These are phyloP conservation scores for Blumeriella jaapii DNA, from an alignment of 2,329 filamentous ascomycete species.

Conservation along the genomic window DNA sequence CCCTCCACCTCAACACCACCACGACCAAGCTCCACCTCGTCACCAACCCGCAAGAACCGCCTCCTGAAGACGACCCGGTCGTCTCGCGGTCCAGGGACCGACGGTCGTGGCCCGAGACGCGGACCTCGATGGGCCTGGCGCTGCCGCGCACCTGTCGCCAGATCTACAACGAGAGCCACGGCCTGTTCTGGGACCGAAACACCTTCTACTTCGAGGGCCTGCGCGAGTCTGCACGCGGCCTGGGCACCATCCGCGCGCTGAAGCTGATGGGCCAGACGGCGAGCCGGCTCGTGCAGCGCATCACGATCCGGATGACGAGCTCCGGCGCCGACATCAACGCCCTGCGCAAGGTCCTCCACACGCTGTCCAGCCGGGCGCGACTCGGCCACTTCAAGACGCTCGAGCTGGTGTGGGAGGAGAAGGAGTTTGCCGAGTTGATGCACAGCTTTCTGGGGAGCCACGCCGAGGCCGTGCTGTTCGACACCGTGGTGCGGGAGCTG, in stretches of 20 bases:
- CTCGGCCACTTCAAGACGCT: slow-evolving; percentile 7
- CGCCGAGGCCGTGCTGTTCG: background rate
- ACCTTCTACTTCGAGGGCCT: slow-evolving; percentile 10
- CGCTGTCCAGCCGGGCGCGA: slow-evolving; percentile 8
- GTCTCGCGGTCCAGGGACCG: background rate
- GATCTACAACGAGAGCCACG: slow-evolving; percentile 14
- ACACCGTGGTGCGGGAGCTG: slow-evolving; percentile 6
- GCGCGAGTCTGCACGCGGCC: background rate
- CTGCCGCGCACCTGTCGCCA: slow-evolving; percentile 16
- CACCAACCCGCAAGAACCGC: background rate
- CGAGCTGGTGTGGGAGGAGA: slow-evolving; percentile 6
- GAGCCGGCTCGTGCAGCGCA: slow-evolving; percentile 4
- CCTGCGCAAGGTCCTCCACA: slow-evolving; percentile 7
- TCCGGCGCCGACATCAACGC: background rate
- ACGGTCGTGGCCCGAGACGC: background rate
- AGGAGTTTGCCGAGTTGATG: slow-evolving; percentile 1
- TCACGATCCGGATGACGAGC: slow-evolving; percentile 3
- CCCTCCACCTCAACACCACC: background rate
- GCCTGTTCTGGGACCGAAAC: slow-evolving; percentile 15
- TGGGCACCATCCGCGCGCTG: slow-evolving; percentile 5
- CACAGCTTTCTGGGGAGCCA: background rate
- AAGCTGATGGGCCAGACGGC: slow-evolving; percentile 13
- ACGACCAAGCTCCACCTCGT: slow-evolving; percentile 4
- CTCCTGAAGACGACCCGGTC: background rate
- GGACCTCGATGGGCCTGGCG: slow-evolving; percentile 9